A percentile compares a stretch with the other conserved stretches of the same genome.
Conservation (phyloP, 2,329 filamentous ascomycete genomes). For the Hymenoscyphus occultus region DNA sequence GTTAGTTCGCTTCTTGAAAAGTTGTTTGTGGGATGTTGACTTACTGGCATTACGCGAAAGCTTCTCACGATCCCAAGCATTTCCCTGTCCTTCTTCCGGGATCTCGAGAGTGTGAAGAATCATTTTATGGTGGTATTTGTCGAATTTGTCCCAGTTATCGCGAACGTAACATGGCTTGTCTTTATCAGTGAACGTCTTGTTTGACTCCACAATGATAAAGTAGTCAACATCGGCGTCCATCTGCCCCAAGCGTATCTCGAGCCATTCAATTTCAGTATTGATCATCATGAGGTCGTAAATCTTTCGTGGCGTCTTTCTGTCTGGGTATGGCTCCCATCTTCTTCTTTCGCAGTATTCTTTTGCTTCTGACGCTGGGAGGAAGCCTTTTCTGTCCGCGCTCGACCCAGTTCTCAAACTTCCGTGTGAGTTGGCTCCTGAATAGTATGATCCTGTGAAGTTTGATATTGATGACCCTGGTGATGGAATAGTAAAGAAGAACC, state of each 20-base stretch:
- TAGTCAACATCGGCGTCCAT: slow-evolving; percentile 60
- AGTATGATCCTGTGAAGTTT: background rate
- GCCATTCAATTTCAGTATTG: slow-evolving; percentile 62
- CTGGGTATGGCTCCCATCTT: slow-evolving; percentile 13
- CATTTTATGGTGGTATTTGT: slow-evolving; percentile 38
- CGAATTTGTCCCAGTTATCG: slow-evolving; percentile 50
- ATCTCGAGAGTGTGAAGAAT: background rate
- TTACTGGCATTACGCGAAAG: background rate
- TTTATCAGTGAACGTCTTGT: slow-evolving; percentile 54
- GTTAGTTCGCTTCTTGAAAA: background rate
- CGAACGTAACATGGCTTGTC: slow-evolving; percentile 53
- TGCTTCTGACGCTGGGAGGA: slow-evolving; percentile 5
- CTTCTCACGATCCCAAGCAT: background rate
- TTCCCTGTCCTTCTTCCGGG: background rate
- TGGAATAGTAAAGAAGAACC: background rate
- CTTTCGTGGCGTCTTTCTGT: slow-evolving; percentile 39
- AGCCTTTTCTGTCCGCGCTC: background rate
- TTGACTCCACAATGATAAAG: slow-evolving; percentile 60
- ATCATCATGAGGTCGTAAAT: slow-evolving; percentile 60
- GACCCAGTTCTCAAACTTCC: background rate
- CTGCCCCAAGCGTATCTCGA: slow-evolving; percentile 59
- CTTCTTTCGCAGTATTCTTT: slow-evolving; percentile 6
- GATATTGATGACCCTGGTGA: background rate
- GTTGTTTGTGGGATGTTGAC: background rate
- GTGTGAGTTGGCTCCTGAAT: background rate